phyloP scores from a whole-genome alignment of 768 basidiomycete genomes.

The Lentinula guzmanii region DNA sequence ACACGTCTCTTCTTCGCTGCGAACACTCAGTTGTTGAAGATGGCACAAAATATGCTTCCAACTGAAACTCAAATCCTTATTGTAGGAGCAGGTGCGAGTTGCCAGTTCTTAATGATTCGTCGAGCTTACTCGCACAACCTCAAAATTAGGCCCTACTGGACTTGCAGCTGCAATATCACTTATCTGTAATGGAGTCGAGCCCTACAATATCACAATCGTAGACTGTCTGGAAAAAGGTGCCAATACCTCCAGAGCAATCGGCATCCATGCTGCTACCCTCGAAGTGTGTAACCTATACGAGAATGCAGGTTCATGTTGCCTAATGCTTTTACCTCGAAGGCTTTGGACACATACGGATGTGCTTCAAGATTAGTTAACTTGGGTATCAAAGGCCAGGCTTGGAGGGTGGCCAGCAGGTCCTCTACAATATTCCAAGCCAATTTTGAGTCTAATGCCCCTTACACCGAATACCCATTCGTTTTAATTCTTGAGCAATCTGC shows the following conservation, averaged over 20 bases:
- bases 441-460: constrained; percentile 19
- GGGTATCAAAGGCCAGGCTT: constrained; percentile 18
- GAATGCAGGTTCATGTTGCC: too few relatives aligned
- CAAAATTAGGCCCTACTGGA: constrained; percentile 8
- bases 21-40: too few relatives aligned
- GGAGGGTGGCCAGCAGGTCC: constrained; percentile 17
- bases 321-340: constrained; percentile 16
- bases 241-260: constrained; percentile 34
- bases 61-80: constrained; percentile 7
- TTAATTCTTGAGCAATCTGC: constrained; percentile 30
- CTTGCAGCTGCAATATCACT: constrained; percentile 30
- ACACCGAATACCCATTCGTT: constrained; percentile 32
- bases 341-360: constrained; percentile 27
- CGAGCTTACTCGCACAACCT: not conserved
- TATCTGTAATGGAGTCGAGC: constrained; percentile 21
- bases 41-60: not conserved
- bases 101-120: not conserved
- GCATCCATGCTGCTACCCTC: constrained; percentile 40
- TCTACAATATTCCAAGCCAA: constrained; percentile 9
- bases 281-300: constrained; percentile 23
- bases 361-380: constrained; percentile 24
- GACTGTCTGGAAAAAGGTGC: constrained; percentile 27
- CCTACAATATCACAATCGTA: constrained; percentile 29
- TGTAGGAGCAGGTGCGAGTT: constrained; percentile 8
- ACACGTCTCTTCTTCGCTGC: too few relatives aligned